These are phyloP conservation scores for Phycomyces nitens DNA, from an alignment of 192 early-diverging fungal genomes.

Conservation along the genomic window DNA sequence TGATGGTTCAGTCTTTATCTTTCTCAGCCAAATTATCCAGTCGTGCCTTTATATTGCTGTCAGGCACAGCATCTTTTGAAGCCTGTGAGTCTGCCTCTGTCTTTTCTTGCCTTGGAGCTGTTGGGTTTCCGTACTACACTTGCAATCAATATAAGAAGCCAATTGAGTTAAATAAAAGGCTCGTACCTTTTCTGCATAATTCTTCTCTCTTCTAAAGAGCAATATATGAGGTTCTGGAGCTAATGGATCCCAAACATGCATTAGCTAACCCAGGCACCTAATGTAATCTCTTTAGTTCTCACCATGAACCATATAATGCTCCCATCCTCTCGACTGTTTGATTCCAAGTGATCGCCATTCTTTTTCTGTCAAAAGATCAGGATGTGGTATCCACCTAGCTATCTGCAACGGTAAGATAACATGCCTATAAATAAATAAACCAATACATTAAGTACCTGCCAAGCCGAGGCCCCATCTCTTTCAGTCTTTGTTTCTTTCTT, in stretches of 20 bases:
- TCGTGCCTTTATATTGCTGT: too few species aligned
- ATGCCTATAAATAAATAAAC: constrained; percentile 32
- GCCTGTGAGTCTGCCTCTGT: too few species aligned
- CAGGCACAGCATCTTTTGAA: too few species aligned
- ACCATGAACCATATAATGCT: constrained; percentile 53
- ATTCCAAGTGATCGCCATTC: constrained; percentile 45
- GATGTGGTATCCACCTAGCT: constrained; percentile 33
- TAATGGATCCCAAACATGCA: too few species aligned
- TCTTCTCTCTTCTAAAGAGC: constrained; percentile 46
- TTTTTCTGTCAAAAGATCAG: constrained; percentile 36
- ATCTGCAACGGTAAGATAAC: constrained; percentile 43
- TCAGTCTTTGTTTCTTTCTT: not conserved
- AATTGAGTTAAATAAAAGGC: not conserved
- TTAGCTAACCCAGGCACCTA: too few species aligned
- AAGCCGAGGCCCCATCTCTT: not conserved
- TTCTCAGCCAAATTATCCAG: too few species aligned
- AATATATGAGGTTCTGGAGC: constrained; percentile 50
- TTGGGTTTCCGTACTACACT: not conserved
- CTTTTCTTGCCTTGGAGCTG: too few species aligned
- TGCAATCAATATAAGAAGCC: not conserved
- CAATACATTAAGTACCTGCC: not conserved
- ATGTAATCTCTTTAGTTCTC: not conserved
- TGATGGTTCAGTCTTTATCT: too few species aligned
- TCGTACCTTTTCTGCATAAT: constrained; percentile 39
- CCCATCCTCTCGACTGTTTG: constrained; percentile 48